A percentile compares a stretch with the other conserved stretches of the same genome.
phyloP scores from a whole-genome alignment of 2,329 filamentous ascomycete genomes.

The Myriosclerotinia curreyana region DNA sequence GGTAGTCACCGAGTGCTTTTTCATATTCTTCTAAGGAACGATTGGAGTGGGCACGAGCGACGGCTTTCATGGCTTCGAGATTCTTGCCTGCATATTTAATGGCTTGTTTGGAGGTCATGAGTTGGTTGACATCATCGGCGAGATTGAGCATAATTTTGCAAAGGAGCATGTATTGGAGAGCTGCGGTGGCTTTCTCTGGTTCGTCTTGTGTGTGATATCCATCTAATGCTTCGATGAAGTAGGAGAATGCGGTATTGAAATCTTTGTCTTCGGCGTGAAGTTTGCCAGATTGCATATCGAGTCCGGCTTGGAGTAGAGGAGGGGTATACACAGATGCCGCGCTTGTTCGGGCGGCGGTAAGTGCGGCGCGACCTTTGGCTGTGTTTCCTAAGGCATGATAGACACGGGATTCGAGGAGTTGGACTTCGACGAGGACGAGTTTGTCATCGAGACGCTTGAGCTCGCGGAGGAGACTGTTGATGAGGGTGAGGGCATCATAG shows the following conservation, averaged over 20 bases:
- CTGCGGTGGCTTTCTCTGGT: constrained; percentile 83
- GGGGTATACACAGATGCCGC: constrained; percentile 97
- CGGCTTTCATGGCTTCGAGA: constrained; percentile 98
- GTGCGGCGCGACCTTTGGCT: constrained; percentile 87
- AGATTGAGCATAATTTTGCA: constrained; percentile 99
- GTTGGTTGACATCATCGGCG: constrained; percentile 89
- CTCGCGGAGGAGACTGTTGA: constrained; percentile 93
- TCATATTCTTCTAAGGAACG: constrained; percentile 97
- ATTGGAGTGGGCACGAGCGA: constrained; percentile 92
- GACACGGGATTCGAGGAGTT: constrained; percentile 92
- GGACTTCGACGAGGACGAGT: constrained; percentile 94
- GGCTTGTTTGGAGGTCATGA: constrained; percentile 95
- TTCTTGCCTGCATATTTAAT: constrained; percentile 94
- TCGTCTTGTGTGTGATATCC: constrained; percentile 95
- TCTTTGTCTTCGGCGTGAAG: constrained; percentile 97
- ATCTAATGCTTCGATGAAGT: constrained; percentile 98
- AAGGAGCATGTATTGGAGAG: constrained; percentile 97
- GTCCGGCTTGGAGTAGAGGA: constrained; percentile 86
- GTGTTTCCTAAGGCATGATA: constrained; percentile 98
- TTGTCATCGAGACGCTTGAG: constrained; percentile 98
- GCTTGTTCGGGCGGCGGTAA: constrained; percentile 91
- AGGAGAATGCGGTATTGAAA: constrained; percentile 98
- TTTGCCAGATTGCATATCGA: constrained; percentile 99
- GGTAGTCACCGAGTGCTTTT: constrained; percentile 82
- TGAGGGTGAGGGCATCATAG: constrained; percentile 93